A percentile compares a stretch with the other conserved stretches of the same genome.
Evolutionary conservation across 257 asterid species (phyloP).

Genomic region (Solanum piurae): DNA sequence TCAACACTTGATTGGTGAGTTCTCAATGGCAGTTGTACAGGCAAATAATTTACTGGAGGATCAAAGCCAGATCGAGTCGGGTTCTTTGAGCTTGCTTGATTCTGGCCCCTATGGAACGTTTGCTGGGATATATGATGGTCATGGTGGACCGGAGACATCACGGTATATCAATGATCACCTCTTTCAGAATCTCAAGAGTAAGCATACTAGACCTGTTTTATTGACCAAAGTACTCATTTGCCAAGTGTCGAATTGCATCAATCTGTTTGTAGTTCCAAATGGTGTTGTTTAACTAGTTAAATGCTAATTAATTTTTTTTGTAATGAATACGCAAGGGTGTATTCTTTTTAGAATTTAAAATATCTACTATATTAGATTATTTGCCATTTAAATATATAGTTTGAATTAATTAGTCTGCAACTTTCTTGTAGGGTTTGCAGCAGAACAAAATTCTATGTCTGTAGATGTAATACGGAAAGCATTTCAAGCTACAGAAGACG

Average conservation of each 20-base stretch:
- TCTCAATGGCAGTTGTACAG: constrained; percentile 49
- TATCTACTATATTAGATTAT: background rate
- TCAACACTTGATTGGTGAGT: constrained; percentile 38
- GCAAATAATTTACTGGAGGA: constrained; percentile 49
- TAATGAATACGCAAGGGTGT: background rate
- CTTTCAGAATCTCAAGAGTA: constrained; percentile 38
- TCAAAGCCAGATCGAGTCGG: constrained; percentile 47
- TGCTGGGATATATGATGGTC: constrained; percentile 43
- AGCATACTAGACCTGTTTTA: background rate
- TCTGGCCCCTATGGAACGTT: constrained; percentile 41
- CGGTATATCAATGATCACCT: constrained; percentile 32
- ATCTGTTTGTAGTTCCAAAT: background rate
- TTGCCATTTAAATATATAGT: background rate
- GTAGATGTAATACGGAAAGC: constrained; percentile 37
- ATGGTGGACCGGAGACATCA: constrained; percentile 49
- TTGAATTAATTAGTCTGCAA: background rate
- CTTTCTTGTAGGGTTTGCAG: constrained; percentile 19
- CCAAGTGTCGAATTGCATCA: background rate
- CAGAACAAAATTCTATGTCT: constrained; percentile 33
- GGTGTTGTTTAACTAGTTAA: background rate
- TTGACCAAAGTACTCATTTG: background rate
- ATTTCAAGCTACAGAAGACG: constrained; percentile 44
- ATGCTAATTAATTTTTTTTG: background rate
- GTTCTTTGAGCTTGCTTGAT: constrained; percentile 33
- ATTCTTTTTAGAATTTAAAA: background rate